phyloP scores from a whole-genome alignment of 139 green algal species.

The Chlorella sp. region DNA sequence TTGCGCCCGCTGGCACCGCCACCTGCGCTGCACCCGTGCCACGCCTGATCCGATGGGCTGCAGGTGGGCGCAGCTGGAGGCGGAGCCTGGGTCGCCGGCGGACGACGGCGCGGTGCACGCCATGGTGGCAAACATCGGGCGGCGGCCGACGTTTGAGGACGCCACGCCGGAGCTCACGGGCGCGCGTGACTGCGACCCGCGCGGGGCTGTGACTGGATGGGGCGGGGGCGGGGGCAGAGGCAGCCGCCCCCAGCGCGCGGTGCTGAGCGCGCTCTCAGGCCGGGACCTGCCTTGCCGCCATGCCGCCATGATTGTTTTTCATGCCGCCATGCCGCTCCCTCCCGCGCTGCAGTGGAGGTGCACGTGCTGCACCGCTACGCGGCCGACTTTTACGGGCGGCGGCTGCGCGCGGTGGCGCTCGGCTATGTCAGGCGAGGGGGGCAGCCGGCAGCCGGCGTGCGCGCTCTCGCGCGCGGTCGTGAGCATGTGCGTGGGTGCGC shows the following conservation, averaged over 20 bases:
- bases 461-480: too few species aligned
- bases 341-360: constrained; percentile 68
- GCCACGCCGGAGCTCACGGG: constrained; percentile 26
- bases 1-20: too few species aligned
- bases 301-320: background rate
- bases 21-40: too few species aligned
- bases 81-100: constrained; percentile 28
- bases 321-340: background rate
- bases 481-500: too few species aligned
- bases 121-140: constrained; percentile 94
- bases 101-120: constrained; percentile 69
- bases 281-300: background rate
- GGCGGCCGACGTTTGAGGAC: constrained; percentile 82
- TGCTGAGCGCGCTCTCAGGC: background rate
- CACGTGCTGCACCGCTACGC: constrained; percentile 87
- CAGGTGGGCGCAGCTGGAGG: constrained; percentile 62
- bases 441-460: background rate
- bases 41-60: background rate
- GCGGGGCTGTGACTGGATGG: background rate
- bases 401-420: constrained; percentile 57
- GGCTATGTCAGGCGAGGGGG: constrained; percentile 69
- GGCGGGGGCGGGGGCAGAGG: background rate
- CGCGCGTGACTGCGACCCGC: too few species aligned
- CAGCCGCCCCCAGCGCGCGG: background rate
- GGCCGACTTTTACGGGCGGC: constrained; percentile 61